Evolutionary conservation across 164 flowering plant genomes (phyloP), one percentile per base, ranked within the genome.

Genomic region (Stephania yunnanensis): DNA sequence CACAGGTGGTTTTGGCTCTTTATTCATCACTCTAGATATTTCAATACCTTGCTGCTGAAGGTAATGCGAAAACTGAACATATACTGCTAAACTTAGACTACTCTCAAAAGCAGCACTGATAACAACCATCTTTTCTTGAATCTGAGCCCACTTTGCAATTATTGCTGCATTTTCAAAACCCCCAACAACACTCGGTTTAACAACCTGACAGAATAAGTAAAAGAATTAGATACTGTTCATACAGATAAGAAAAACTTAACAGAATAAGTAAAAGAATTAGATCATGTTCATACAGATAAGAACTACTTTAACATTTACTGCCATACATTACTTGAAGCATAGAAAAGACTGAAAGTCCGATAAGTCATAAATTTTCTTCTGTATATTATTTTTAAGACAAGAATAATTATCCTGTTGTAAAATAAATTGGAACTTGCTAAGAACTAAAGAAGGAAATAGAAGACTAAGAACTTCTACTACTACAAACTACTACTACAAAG

Each of bases 81-180:
- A 92, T 65, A 89, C 81, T 69, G 97, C 87, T 79, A 95, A 87
- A 74, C 90, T 87, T 7, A 95, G 78, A 68, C 93, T 80, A 81
- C 94, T 93, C 83, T 95, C 99, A 84, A 87, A 95, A 72, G 97
- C 88, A 78, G 94, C 80, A 84, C 99, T 95, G 70, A 95, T 74
- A 74, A 95, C 88, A 79, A 92, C 91, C 90, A 90, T 84, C 79
- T 95, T 93, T 45, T 89, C 92, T 67, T 86, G 86, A 69, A 80
- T 83, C 42, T 93, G 97, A 71, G 98, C 97, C 99, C 98, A 93
- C 74, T 81, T 72, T 72, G 98, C 97, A 77, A 92, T 82, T 69
- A 86, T 11, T 63, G 87, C 87, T 72, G 99, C 89, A 75, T 86
- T 91, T 85, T 95, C 99, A 78, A 95, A 90, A 53, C 99, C 99